These are phyloP conservation scores for Thraustochytrium striatum DNA, from an alignment of 352 stramenopile species.

Conservation along the genomic window DNA sequence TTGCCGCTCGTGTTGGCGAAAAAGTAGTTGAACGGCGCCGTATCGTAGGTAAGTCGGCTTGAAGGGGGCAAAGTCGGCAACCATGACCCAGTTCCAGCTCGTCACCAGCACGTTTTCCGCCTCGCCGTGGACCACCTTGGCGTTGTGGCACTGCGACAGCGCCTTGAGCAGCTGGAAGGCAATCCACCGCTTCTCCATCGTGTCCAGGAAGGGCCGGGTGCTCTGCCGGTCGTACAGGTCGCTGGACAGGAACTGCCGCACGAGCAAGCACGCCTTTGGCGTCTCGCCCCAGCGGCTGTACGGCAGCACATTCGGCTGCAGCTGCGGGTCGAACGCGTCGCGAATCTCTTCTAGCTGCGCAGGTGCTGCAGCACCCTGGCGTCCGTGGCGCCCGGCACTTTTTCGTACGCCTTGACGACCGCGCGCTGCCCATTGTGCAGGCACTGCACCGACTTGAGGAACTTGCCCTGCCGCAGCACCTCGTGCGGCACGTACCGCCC, in stretches of 20 bases:
- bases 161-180: slow-evolving; percentile 90
- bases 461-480: slow-evolving; percentile 61
- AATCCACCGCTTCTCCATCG: slow-evolving; percentile 95
- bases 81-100: slow-evolving; percentile 92
- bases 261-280: slow-evolving; percentile 69
- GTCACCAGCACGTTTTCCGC: slow-evolving; percentile 97
- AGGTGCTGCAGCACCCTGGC: slow-evolving; percentile 75
- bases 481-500: background rate
- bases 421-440: slow-evolving; percentile 71
- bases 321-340: background rate
- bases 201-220: slow-evolving; percentile 86
- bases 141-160: slow-evolving; percentile 84
- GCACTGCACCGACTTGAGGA: slow-evolving; percentile 78
- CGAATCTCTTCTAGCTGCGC: slow-evolving; percentile 60
- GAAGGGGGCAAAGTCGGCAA: slow-evolving; percentile 92
- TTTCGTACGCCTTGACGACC: slow-evolving; percentile 76
- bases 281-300: slow-evolving; percentile 33
- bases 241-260: slow-evolving; percentile 90
- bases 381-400: slow-evolving; percentile 62
- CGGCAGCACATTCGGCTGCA: slow-evolving; percentile 51
- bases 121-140: slow-evolving; percentile 90
- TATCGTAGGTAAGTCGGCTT: slow-evolving; percentile 93
- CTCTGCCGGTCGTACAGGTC: slow-evolving; percentile 94
- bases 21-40: slow-evolving; percentile 51
- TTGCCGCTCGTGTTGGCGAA: slow-evolving; percentile 20